These are phyloP conservation scores for Cryphonectria parasitica DNA, from an alignment of 2,329 filamentous ascomycete species.

Conservation along the genomic window DNA sequence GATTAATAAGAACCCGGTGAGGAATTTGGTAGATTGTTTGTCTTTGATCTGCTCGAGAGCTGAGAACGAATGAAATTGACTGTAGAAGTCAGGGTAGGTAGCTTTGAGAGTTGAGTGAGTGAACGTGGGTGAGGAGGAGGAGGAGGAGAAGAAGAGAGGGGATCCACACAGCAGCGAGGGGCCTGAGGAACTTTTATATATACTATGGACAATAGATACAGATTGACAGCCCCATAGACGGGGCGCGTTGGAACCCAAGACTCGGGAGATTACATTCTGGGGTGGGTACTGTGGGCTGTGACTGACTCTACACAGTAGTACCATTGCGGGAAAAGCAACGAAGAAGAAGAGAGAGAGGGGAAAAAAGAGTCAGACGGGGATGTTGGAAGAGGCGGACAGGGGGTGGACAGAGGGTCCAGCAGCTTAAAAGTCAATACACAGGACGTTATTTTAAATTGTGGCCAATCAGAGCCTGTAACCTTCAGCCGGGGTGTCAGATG, in stretches of 20 bases:
- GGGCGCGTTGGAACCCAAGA: constrained; percentile 7
- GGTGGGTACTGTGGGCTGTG: constrained; percentile 16
- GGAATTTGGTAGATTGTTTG: constrained; percentile 27
- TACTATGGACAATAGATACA: too few relatives aligned
- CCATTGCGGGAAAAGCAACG: not conserved
- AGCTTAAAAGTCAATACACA: constrained; percentile 25
- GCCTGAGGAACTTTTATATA: constrained; percentile 51
- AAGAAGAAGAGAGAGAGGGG: not conserved
- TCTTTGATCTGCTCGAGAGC: constrained; percentile 30
- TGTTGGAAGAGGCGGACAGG: constrained; percentile 30
- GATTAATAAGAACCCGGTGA: constrained; percentile 35
- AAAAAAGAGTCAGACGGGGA: constrained; percentile 17
- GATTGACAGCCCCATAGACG: constrained; percentile 32
- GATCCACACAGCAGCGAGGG: constrained; percentile 41
- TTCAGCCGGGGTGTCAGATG: constrained; percentile 24
- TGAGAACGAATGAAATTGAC: constrained; percentile 63
- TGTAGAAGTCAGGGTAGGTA: constrained; percentile 53
- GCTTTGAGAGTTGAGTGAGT: constrained; percentile 38
- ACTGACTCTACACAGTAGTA: not conserved
- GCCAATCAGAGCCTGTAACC: constrained; percentile 30
- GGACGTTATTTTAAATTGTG: constrained; percentile 31
- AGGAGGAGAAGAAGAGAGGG: constrained; percentile 39
- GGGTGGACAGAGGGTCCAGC: constrained; percentile 23
- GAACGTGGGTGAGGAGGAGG: constrained; percentile 55
- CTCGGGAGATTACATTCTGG: constrained; percentile 27